Percentiles rank a stretch among this genome's conserved stretches.
Evolutionary conservation across 2,329 filamentous ascomycete species (phyloP).

Genomic region (Cladorrhinum sp.): DNA sequence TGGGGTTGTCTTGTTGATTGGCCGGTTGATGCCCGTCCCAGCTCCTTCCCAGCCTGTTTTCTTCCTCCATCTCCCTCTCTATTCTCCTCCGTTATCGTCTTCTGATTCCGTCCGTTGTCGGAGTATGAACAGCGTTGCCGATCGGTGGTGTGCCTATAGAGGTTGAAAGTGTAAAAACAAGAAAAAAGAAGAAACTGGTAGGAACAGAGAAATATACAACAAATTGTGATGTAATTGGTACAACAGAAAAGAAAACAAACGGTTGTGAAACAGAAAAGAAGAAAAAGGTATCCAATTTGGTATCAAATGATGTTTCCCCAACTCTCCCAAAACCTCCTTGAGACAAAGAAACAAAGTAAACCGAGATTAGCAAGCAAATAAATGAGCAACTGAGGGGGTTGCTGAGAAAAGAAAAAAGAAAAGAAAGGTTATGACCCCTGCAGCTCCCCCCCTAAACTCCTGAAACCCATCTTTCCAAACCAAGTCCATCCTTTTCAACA

Average conservation of each 20-base stretch:
- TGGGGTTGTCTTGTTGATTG: not conserved
- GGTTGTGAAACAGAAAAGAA: not conserved
- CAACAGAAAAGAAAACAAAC: not conserved
- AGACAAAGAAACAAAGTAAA: constrained; percentile 1
- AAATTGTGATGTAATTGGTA: too few species aligned
- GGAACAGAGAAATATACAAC: not conserved
- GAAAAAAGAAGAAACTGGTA: not conserved
- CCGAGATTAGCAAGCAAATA: not conserved
- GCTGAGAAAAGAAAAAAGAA: not conserved
- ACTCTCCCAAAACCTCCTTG: not conserved
- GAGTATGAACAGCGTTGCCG: not conserved
- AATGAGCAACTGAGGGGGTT: not conserved
- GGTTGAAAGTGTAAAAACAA: not conserved
- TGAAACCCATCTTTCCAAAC: not conserved
- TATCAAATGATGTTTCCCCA: constrained; percentile 12
- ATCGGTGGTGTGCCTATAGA: not conserved
- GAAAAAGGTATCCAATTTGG: constrained; percentile 5
- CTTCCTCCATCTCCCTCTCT: not conserved
- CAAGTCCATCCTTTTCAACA: not conserved
- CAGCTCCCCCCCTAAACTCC: not conserved
- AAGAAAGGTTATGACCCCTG: not conserved
- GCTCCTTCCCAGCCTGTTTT: not conserved
- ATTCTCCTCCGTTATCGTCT: not conserved
- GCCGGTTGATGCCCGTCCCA: not conserved
- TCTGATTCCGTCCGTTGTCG: not conserved